phyloP scores from a whole-genome alignment of 805 yeast species.

The Monosporozyma aerobia region DNA sequence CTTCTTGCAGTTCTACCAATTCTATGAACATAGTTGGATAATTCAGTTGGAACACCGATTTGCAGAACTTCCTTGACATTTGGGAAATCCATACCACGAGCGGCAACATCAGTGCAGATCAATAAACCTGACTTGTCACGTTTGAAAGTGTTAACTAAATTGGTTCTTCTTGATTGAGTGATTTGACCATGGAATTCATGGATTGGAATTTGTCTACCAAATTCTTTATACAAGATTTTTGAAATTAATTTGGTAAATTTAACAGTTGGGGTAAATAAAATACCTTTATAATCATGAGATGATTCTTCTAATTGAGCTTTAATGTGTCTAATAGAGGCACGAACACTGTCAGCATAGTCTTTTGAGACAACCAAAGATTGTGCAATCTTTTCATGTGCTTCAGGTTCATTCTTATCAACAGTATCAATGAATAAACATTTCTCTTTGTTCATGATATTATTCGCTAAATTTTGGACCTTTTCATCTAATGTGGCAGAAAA shows the following conservation, averaged over 20 bases:
- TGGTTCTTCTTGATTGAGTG: conserved; percentile 59
- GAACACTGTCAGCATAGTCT: conserved; percentile 47
- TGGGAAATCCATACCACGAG: conserved; percentile 95
- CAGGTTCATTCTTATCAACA: conserved; percentile 63
- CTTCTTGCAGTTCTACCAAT: conserved; percentile 96
- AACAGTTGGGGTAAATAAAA: conserved; percentile 76
- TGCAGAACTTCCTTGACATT: conserved; percentile 80
- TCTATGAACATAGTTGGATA: conserved; percentile 81
- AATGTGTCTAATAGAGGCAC: conserved; percentile 47
- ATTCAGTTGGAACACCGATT: conserved; percentile 62
- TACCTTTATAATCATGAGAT: conserved; percentile 53
- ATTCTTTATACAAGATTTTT: conserved; percentile 31
- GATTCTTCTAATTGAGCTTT: conserved; percentile 31
- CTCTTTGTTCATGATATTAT: conserved; percentile 41
- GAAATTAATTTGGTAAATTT: conserved; percentile 53
- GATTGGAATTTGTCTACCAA: conserved; percentile 24
- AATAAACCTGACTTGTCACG: conserved; percentile 43
- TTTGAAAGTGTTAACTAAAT: conserved; percentile 47
- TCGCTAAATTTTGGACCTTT: conserved; percentile 58
- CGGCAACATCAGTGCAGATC: conserved; percentile 86
- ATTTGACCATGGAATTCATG: conserved; percentile 62
- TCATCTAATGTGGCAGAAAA: conserved; percentile 84
- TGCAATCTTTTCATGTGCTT: conserved; percentile 65
- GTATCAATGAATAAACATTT: conserved; percentile 61
- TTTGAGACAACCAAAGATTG: conserved; percentile 55